Evolutionary conservation across 768 basidiomycete genomes (phyloP).

Genomic region (Rhizopogon rudus): DNA sequence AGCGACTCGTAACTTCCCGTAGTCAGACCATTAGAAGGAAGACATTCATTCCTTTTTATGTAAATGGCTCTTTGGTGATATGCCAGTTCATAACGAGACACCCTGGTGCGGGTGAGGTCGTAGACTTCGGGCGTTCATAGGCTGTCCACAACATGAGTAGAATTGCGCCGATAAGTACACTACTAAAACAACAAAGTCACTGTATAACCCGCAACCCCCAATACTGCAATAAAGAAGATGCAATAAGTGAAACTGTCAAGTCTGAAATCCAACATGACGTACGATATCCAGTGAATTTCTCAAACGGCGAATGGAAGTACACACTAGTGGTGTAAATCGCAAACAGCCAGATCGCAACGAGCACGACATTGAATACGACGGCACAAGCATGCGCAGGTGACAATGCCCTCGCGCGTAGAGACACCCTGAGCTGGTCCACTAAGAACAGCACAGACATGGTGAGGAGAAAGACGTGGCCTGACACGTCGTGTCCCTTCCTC

Average conservation of each 20-base stretch:
- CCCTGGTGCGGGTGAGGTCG: too few species aligned
- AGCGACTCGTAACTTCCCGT: too few species aligned
- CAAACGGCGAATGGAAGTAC: conserved; percentile 86
- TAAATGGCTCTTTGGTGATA: too few species aligned
- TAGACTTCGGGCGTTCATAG: too few species aligned
- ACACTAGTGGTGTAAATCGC: conserved; percentile 77
- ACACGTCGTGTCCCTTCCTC: conserved; percentile 84
- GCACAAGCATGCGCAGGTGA: conserved; percentile 43
- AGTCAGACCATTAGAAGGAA: too few species aligned
- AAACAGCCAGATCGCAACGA: conserved; percentile 66
- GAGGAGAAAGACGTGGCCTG: conserved; percentile 90
- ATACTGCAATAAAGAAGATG: conserved; percentile 19
- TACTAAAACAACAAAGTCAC: conserved; percentile 21
- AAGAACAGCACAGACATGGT: conserved; percentile 77
- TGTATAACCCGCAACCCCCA: conserved; percentile 32
- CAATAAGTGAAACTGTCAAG: background rate
- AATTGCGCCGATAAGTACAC: background rate
- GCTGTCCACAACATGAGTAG: background rate
- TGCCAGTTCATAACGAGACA: too few species aligned
- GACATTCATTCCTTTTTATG: too few species aligned
- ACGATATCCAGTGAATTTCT: conserved; percentile 87
- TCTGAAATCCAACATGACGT: conserved; percentile 27
- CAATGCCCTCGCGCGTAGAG: conserved; percentile 40
- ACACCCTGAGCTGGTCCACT: conserved; percentile 63
- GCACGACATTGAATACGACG: conserved; percentile 35